Evolutionary conservation across 2,329 filamentous ascomycete species (phyloP), one percentile per base, ranked within the genome.

Genomic region (Phaeosphaeriaceae sp.): DNA sequence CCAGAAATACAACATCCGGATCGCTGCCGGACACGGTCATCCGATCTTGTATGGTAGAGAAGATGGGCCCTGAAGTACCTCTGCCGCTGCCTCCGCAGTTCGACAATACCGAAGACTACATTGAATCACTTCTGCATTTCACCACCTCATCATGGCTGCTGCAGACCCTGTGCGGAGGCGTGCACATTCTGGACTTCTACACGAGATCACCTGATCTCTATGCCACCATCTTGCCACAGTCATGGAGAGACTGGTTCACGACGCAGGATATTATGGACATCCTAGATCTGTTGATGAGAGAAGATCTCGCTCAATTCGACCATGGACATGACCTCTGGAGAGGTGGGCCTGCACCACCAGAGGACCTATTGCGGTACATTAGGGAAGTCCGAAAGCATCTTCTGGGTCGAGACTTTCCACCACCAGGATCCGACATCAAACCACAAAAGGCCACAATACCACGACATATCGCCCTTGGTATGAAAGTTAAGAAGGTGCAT

Each of bases 111-210:
- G 91, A 97, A 48, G 85, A 88, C 53, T 99, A 97, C 76, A 85
- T 97, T 49, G 83, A 91, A 24, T 88, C 88, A 19, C 85, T 98
- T 13, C 83, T 98, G 24, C 75, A 87, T 20, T 97, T 98, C 70
- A 86, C 89, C 1, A 88, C 88, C 6, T 88, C 87, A 1, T 91
- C 90, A 47, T 86, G 89, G 53, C 83, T 92, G 1, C 93, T 97
- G 67, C 90, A 92, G 65, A 92, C 91, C 24, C 84, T 99, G n/a
- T 97, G 93, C 73, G 95, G 95, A 53, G 93, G 94, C n/a, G 91
- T 98, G 0, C 95, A 99, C 74, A 93, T 99, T 62, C 84, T 98
- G 56, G 95, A 99, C 76, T 98, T 99, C 79, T 92, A 97, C 80
- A 97, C 93, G 1, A 87, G 88, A 44, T 87, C 92, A 48, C 91